Evolutionary conservation across 352 stramenopile species (phyloP), one percentile per base, ranked within the genome.

Genomic region (Globisporangium rhizosaccharum): DNA sequence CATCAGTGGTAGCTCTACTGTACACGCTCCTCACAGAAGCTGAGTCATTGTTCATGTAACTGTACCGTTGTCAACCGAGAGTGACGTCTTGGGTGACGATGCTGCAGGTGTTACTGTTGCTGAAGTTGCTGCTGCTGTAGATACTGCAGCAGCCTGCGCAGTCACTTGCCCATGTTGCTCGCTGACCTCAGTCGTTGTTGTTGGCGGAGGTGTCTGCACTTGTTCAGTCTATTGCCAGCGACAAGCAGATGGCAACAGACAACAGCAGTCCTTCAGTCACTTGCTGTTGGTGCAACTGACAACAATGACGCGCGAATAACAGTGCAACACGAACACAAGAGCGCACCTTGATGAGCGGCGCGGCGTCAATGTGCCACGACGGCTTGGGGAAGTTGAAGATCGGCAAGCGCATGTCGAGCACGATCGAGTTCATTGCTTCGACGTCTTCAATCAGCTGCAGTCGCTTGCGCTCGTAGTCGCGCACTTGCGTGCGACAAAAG

Each of bases 381-480:
- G 67, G 68, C 2, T 41, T 30, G 26, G 71, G 68, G 53, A 79
- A 79, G 37, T 79, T 79, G 60, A 79, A 79, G 23, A 75, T 66
- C 25, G 71, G 71, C 5, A 79, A 52, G 23, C 41, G 39, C 11
- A 72, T 33, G 11, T 59, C 41, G n/a, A 76, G 36, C 9, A 70
- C 71, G 4, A 66, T 51, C 14, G 55, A 33, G 46, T 79, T 79
- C 36, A 79, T 61, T 18, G 57, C 20, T 30, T 79, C 71, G 8
- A 79, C 62, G 15, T 63, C 55, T 15, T 67, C 65, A 8, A 66
- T 71, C 2, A 69, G 49, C 44, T 48, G 56, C 14, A 51, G 18
- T 17, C 66, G 68, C 51, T 71, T 75, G 18, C 55, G 50, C 41
- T 75, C 56, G 44, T 56, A 66, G 12, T 65, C 54, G 37, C 47